A percentile compares a stretch with the other conserved stretches of the same genome.
phyloP scores from a whole-genome alignment of 2,329 filamentous ascomycete genomes.

The Xylaria sp. region DNA sequence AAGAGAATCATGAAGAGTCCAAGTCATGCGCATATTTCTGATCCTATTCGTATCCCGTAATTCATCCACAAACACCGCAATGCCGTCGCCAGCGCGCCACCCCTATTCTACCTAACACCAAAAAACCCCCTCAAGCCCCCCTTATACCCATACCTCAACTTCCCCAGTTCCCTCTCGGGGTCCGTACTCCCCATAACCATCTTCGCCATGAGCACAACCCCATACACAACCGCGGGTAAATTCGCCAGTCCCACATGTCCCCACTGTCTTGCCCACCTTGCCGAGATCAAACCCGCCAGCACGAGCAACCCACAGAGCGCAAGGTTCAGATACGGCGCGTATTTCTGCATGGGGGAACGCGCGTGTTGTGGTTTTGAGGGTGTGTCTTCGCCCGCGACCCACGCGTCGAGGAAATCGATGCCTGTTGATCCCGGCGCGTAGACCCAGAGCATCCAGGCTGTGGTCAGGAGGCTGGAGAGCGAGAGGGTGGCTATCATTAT shows the following conservation, averaged over 20 bases:
- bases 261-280: conserved; percentile 19
- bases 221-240: conserved; percentile 55
- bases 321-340: conserved; percentile 57
- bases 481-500: conserved; percentile 43
- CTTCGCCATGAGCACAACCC: conserved; percentile 56
- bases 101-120: not conserved
- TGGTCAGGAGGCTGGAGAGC: conserved; percentile 58
- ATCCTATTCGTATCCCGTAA: not conserved
- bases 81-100: not conserved
- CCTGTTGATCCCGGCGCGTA: conserved; percentile 52
- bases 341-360: conserved; percentile 47
- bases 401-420: conserved; percentile 45
- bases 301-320: conserved; percentile 50
- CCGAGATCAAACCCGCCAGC: conserved; percentile 39
- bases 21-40: not conserved
- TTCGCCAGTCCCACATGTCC: conserved; percentile 42
- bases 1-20: not conserved
- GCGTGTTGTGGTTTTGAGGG: not conserved
- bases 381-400: conserved; percentile 25
- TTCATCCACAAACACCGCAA: not conserved
- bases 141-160: conserved; percentile 61
- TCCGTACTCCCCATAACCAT: conserved; percentile 63
- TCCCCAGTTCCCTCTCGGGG: conserved; percentile 57
- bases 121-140: conserved; percentile 45
- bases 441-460: conserved; percentile 54